phyloP scores from a whole-genome alignment of 2,329 filamentous ascomycete genomes.

The Penicillium sp. region DNA sequence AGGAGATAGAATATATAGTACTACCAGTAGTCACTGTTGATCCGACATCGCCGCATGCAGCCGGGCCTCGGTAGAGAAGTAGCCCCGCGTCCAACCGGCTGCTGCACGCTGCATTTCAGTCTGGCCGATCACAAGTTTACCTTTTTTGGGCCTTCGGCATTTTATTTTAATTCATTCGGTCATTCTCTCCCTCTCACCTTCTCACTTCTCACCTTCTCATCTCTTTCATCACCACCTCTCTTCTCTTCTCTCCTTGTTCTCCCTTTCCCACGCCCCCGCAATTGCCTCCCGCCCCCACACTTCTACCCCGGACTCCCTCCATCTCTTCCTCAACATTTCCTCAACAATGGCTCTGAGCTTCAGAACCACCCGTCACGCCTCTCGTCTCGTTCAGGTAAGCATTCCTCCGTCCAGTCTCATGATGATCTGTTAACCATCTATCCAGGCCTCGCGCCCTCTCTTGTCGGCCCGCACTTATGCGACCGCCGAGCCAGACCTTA shows the following conservation, averaged over 20 bases:
- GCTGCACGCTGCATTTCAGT: background rate
- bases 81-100: slow-evolving; percentile 28
- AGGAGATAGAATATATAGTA: too few relatives aligned
- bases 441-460: slow-evolving; percentile 27
- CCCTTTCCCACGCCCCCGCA: slow-evolving; percentile 19
- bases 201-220: background rate
- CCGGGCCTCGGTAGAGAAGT: slow-evolving; percentile 27
- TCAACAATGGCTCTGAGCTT: slow-evolving; percentile 41
- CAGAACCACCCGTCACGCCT: slow-evolving; percentile 44
- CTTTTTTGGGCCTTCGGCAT: background rate
- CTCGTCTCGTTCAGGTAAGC: slow-evolving; percentile 43
- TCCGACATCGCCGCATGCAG: slow-evolving; percentile 21
- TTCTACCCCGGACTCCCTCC: slow-evolving; percentile 29
- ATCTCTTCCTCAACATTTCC: background rate
- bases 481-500: slow-evolving; percentile 82
- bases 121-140: slow-evolving; percentile 16
- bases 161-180: background rate
- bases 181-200: slow-evolving; percentile 8
- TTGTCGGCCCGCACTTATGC: slow-evolving; percentile 50
- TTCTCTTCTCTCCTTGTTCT: slow-evolving; percentile 4
- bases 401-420: background rate
- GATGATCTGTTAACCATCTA: background rate
- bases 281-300: slow-evolving; percentile 29
- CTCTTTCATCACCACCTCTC: background rate
- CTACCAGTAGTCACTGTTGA: background rate